These are phyloP conservation scores for Neonectria punicea DNA, from an alignment of 2,329 filamentous ascomycete species.

Conservation along the genomic window DNA sequence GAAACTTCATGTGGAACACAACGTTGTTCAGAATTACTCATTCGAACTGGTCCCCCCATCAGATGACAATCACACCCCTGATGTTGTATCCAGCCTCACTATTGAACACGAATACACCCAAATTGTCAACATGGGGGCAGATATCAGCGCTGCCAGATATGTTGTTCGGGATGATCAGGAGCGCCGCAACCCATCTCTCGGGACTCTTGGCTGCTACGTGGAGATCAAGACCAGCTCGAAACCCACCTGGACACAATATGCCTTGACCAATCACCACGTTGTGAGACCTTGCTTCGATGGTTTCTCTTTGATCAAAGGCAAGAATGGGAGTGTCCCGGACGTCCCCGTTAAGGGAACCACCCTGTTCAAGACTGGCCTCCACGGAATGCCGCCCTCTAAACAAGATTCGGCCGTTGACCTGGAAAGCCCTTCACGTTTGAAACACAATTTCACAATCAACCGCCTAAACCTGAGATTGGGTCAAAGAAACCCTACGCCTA, in stretches of 20 bases:
- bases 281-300: not conserved
- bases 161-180: not conserved
- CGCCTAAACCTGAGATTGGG: too few species aligned
- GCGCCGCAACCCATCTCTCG: not conserved
- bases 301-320: not conserved
- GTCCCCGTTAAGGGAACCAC: not conserved
- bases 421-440: not conserved
- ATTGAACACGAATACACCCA: not conserved
- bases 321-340: not conserved
- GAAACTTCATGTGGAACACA: conserved; percentile 8
- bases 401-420: not conserved
- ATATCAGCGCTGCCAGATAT: not conserved
- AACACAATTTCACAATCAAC: not conserved
- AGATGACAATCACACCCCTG: too few species aligned
- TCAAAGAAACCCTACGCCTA: too few species aligned
- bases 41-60: not conserved
- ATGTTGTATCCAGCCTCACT: not conserved
- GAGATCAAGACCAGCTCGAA: not conserved
- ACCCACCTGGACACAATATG: not conserved
- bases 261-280: conserved; percentile 5
- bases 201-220: conserved; percentile 1
- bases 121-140: not conserved
- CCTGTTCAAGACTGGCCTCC: not conserved
- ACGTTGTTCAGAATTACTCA: not conserved
- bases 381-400: fast-evolving